Conservation (phyloP, 192 early-diverging fungal genomes). For the Podila epicladia region DNA sequence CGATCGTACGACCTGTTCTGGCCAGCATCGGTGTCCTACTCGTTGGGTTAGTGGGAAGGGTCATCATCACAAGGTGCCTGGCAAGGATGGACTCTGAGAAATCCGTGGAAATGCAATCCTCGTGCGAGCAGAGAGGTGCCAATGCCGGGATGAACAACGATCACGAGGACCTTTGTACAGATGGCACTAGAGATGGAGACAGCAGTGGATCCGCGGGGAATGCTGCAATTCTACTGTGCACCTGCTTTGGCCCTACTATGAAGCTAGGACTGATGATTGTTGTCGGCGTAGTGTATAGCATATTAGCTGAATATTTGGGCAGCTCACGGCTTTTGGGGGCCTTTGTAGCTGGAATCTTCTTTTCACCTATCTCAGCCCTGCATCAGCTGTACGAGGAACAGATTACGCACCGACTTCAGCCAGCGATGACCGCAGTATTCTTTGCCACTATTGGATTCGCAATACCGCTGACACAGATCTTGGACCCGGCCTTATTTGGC, state of each 20-base stretch:
- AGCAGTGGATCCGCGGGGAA: neutral
- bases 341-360: constrained; percentile 43
- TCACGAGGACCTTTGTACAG: neutral
- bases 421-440: constrained; percentile 33
- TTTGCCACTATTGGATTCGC: constrained; percentile 47
- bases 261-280: constrained; percentile 27
- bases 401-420: constrained; percentile 12
- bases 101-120: too few relatives aligned
- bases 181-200: neutral
- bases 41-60: too few relatives aligned
- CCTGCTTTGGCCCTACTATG: constrained; percentile 1
- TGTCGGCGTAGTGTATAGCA: constrained; percentile 27
- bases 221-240: neutral
- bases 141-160: too few relatives aligned
- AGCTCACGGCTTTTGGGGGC: constrained; percentile 47
- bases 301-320: constrained; percentile 44
- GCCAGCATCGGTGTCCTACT: too few relatives aligned
- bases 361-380: constrained; percentile 13
- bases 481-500: constrained; percentile 27
- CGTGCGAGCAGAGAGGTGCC: too few relatives aligned
- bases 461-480: constrained; percentile 31
- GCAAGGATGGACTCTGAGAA: too few relatives aligned
- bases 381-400: constrained; percentile 5
- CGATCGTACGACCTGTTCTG: too few relatives aligned
- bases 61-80: too few relatives aligned